Conservation (phyloP, 139 green algal species). For the Micromonas commoda region DNA sequence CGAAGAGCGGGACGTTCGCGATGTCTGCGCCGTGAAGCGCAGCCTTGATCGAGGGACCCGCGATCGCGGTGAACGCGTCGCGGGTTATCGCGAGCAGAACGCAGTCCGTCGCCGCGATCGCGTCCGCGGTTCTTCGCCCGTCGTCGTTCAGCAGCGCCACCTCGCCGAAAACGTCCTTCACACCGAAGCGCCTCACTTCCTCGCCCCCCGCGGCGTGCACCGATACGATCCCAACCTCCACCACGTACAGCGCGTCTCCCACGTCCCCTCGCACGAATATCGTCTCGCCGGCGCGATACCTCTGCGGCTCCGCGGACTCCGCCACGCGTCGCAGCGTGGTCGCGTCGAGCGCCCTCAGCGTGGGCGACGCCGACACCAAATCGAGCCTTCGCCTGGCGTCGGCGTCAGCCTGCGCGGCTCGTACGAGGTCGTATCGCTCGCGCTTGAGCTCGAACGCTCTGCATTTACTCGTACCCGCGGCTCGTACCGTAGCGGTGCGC, state of each 20-base stretch:
- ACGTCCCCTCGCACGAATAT: constrained; percentile 56
- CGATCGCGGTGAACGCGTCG: constrained; percentile 65
- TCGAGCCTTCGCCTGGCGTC: not conserved
- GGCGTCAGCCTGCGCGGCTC: no score
- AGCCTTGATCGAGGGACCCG: constrained; percentile 70
- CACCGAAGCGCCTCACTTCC: not conserved
- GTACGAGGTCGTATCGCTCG: no score
- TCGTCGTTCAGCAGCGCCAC: constrained; percentile 66
- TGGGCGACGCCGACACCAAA: not conserved
- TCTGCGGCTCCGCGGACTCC: constrained; percentile 40
- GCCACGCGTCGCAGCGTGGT: not conserved
- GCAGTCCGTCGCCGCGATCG: not conserved
- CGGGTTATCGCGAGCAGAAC: constrained; percentile 5
- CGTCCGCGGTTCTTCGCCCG: not conserved
- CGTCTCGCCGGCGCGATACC: constrained; percentile 38
- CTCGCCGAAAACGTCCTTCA: constrained; percentile 77
- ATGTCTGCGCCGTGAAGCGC: constrained; percentile 75
- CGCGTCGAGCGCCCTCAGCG: not conserved
- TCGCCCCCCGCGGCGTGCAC: not conserved
- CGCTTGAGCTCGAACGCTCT: no score
- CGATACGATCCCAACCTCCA: constrained; percentile 61
- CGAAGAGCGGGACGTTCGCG: constrained; percentile 49
- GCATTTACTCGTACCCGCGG: no score
- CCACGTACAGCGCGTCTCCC: constrained; percentile 77
- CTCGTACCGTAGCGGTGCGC: no score